These are phyloP conservation scores for Bocquillonia castaneifolia DNA, from an alignment of 441 rosid genomes.

Conservation along the genomic window DNA sequence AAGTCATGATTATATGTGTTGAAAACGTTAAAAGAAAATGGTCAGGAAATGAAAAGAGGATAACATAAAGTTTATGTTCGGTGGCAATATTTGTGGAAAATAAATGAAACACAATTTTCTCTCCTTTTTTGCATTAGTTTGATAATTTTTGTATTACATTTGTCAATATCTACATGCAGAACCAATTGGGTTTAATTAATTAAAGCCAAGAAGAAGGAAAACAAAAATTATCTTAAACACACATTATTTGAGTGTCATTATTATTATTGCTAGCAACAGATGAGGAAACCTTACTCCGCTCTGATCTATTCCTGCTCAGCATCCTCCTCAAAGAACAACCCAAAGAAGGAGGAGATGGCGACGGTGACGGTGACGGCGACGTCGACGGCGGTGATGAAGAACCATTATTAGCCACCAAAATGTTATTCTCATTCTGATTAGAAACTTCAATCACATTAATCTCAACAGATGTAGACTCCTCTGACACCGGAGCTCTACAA, in stretches of 20 bases:
- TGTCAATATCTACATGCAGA: too few species aligned
- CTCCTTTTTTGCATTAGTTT: too few species aligned
- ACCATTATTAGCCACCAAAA: slow-evolving; percentile 14
- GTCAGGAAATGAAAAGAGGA: too few species aligned
- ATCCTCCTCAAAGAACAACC: slow-evolving; percentile 57
- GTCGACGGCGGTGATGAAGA: slow-evolving; percentile 21
- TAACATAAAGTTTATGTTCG: too few species aligned
- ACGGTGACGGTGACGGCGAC: slow-evolving; percentile 27
- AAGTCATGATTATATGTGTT: too few species aligned
- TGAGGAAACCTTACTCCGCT: slow-evolving; percentile 40
- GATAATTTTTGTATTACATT: too few species aligned
- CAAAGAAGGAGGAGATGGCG: slow-evolving; percentile 29
- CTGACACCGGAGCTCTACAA: slow-evolving; percentile 52
- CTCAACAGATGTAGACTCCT: slow-evolving; percentile 22
- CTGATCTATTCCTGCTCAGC: slow-evolving; percentile 70
- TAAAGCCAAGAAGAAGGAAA: too few species aligned
- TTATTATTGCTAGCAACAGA: slow-evolving; percentile 28
- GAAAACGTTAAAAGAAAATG: too few species aligned
- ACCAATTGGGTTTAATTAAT: too few species aligned
- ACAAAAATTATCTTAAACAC: slow-evolving; percentile 2
- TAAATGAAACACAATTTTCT: too few species aligned
- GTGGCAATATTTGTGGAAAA: too few species aligned
- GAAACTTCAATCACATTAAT: slow-evolving; percentile 20
- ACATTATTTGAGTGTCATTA: neutral
- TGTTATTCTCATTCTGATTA: slow-evolving; percentile 5